Percentiles rank a stretch among this genome's conserved stretches.
These are phyloP conservation scores for Lepiota subincarnata DNA, from an alignment of 768 basidiomycete species.

Conservation along the genomic window DNA sequence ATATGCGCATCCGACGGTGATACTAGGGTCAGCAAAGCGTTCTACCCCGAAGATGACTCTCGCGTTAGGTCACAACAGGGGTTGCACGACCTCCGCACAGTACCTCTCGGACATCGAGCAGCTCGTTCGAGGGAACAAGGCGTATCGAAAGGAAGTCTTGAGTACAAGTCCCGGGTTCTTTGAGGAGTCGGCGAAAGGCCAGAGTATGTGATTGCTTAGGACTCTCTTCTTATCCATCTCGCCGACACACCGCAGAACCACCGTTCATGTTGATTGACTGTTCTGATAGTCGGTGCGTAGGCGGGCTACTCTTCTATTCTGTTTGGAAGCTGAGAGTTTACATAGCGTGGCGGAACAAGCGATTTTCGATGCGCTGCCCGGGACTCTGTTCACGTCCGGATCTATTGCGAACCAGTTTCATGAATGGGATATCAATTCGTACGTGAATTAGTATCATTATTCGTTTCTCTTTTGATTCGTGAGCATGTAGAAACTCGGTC, in stretches of 20 bases:
- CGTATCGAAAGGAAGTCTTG: slow-evolving; percentile 3
- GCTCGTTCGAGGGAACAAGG: slow-evolving; percentile 13
- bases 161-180: slow-evolving; percentile 11
- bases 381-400: slow-evolving; percentile 29
- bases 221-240: neutral
- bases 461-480: neutral
- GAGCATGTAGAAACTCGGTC: slow-evolving; percentile 21
- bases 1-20: too few species aligned
- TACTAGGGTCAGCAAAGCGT: too few species aligned
- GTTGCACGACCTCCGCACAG: slow-evolving; percentile 11
- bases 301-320: neutral
- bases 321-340: neutral
- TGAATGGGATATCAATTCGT: slow-evolving; percentile 26
- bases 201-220: slow-evolving; percentile 4
- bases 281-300: slow-evolving; percentile 23
- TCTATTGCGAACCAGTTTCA: slow-evolving; percentile 31
- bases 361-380: slow-evolving; percentile 26
- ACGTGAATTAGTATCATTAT: slow-evolving; percentile 8
- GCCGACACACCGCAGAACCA: neutral
- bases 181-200: slow-evolving; percentile 17
- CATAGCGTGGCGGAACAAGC: slow-evolving; percentile 26
- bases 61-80: too few species aligned
- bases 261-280: slow-evolving; percentile 23
- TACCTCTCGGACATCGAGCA: slow-evolving; percentile 16
- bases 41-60: too few species aligned